phyloP scores from a whole-genome alignment of 257 asterid genomes.

The Rhazya stricta region DNA sequence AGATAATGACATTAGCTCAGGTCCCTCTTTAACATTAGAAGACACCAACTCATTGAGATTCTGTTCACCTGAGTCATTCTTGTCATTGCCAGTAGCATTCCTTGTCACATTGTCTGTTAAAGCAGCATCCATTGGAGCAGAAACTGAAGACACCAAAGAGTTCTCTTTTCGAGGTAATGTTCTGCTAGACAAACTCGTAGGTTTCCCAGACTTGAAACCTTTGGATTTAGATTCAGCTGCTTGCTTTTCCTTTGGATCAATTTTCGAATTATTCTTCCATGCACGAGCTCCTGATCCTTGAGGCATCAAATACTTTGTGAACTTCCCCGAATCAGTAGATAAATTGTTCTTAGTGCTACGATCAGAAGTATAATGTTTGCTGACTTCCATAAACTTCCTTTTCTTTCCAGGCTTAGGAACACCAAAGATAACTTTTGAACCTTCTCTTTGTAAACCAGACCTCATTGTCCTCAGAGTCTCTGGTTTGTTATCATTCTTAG shows the following conservation, averaged over 20 bases:
- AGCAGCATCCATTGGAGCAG: slow-evolving; percentile 30
- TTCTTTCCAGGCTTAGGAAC: slow-evolving; percentile 94
- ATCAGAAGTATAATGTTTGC: slow-evolving; percentile 82
- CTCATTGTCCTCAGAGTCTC: slow-evolving; percentile 52
- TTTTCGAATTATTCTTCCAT: slow-evolving; percentile 45
- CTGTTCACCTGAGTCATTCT: slow-evolving; percentile 44
- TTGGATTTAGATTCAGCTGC: slow-evolving; percentile 43
- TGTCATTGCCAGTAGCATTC: slow-evolving; percentile 42
- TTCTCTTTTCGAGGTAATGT: slow-evolving; percentile 48
- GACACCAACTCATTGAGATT: slow-evolving; percentile 34
- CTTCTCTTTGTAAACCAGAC: slow-evolving; percentile 73
- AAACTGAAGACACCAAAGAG: slow-evolving; percentile 34
- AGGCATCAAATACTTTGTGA: slow-evolving; percentile 49
- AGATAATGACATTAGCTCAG: slow-evolving; percentile 40
- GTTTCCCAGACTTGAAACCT: slow-evolving; percentile 56
- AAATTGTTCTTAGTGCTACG: slow-evolving; percentile 35
- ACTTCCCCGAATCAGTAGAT: slow-evolving; percentile 51
- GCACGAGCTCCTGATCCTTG: slow-evolving; percentile 57
- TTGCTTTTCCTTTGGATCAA: slow-evolving; percentile 61
- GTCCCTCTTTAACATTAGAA: slow-evolving; percentile 42
- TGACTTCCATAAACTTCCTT: slow-evolving; percentile 91
- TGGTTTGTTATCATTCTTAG: slow-evolving; percentile 47
- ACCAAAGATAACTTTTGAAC: slow-evolving; percentile 75
- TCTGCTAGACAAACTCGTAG: slow-evolving; percentile 54
- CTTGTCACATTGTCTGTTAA: slow-evolving; percentile 29